Evolutionary conservation across 2,329 filamentous ascomycete species (phyloP).

Genomic region (Nakataea oryzae): DNA sequence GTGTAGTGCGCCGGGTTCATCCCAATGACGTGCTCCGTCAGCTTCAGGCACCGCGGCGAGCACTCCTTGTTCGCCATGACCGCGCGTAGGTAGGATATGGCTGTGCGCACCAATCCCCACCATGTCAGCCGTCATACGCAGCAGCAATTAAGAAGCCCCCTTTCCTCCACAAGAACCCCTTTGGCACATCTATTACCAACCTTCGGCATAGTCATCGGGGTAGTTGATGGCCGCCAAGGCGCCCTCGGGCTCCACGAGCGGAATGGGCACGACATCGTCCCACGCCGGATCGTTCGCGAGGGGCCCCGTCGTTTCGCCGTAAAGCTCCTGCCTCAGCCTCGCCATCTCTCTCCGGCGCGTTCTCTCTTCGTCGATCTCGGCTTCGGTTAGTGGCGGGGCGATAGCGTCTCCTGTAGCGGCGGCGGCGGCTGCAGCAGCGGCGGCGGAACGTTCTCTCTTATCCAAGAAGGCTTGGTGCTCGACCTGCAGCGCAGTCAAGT

Average conservation of each 20-base stretch:
- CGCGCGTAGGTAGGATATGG: slow-evolving; percentile 85
- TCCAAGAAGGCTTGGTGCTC: slow-evolving; percentile 33
- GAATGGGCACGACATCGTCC: slow-evolving; percentile 76
- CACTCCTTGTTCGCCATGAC: slow-evolving; percentile 85
- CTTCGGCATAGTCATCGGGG: slow-evolving; percentile 76
- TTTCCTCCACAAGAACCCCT: not conserved
- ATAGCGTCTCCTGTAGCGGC: not conserved
- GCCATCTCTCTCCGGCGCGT: slow-evolving; percentile 40
- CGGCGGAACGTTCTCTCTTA: slow-evolving; percentile 20
- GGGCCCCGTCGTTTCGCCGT: slow-evolving; percentile 34
- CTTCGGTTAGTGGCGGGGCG: slow-evolving; percentile 12
- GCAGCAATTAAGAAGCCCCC: not conserved
- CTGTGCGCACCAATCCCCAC: slow-evolving; percentile 25
- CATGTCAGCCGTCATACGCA: not conserved
- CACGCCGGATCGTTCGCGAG: slow-evolving; percentile 64
- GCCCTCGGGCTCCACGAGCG: slow-evolving; percentile 70
- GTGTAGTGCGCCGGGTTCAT: slow-evolving; percentile 98
- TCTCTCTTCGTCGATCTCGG: slow-evolving; percentile 35
- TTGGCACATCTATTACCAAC: slow-evolving; percentile 24
- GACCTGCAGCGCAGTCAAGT: slow-evolving; percentile 30
- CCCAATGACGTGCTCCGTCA: slow-evolving; percentile 82
- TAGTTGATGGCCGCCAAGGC: slow-evolving; percentile 92
- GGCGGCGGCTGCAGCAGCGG: not conserved
- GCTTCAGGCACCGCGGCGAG: slow-evolving; percentile 63
- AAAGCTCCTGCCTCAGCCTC: slow-evolving; percentile 36